Evolutionary conservation across 495 filamentous ascomycete genomes (phyloP), one percentile per base, ranked within the genome.

Genomic region (Xylaria telfairii): DNA sequence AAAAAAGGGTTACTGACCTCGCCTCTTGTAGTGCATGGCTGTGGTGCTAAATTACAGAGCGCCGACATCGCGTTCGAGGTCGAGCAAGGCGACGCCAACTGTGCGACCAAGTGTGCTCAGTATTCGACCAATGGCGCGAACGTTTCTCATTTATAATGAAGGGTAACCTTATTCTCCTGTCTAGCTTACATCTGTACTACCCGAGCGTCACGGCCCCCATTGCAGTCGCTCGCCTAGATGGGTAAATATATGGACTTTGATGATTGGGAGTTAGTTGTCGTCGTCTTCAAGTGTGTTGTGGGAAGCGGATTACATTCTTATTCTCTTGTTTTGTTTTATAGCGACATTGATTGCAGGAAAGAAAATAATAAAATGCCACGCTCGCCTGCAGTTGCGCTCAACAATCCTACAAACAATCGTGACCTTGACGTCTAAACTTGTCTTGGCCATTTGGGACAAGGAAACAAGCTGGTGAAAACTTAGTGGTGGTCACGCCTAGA

Each of bases 51-150:
- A 17, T 62, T 21, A 0, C 54, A 69, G 56, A 41, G 12, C 37
- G 53, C 56, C 37, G 67, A 42, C 8, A 26, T 51, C 41, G 39
- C 56, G 4, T 60, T 60, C 9, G 67, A 37, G 7, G 39, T 69
- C 21, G 19, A 24, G 39, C 67, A 69, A 42, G 26, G 56, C 1
- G 13, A 49, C 9, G 0, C 2, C 2, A 2, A 26, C 10, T 69
- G 67, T 53, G n/a, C 42, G 53, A 42, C 59, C 5, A 24, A 1
- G 37, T 62, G 59, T 28, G 59, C 9, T 7, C 9, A 4, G 21
- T 62, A 62, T 26, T 42, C 37, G 42, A 17, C 12, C 34, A 62
- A 59, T 37, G 56, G 56, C 12, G 56, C 19, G 8, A 12, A 3
- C 4, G 7, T 59, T 4, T 3, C 56, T 1, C 56, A 59, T 39